Conservation (phyloP, 345 rosid species). For the Brassica cretica region DNA sequence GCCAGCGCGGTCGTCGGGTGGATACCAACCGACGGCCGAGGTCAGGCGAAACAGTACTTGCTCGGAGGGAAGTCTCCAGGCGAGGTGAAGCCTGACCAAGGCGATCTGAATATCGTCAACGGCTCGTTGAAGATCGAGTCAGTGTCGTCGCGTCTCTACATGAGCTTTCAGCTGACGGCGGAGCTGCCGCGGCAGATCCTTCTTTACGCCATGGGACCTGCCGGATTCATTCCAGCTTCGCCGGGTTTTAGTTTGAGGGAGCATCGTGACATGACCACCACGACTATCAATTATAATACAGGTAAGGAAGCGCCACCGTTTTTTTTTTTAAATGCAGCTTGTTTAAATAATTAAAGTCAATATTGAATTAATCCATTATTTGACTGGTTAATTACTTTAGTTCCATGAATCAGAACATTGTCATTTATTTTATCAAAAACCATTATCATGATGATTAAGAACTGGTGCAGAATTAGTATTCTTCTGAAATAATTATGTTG, state of each 20-base stretch:
- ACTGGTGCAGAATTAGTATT: background rate
- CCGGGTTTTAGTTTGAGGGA: constrained; percentile 46
- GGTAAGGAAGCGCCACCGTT: constrained; percentile 40
- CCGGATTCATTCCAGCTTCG: constrained; percentile 48
- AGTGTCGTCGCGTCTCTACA: constrained; percentile 54
- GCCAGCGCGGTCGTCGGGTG: constrained; percentile 85
- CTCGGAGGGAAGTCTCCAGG: constrained; percentile 46
- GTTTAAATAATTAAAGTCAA: constrained; percentile 16
- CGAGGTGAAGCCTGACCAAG: constrained; percentile 57
- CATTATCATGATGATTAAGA: constrained; percentile 1
- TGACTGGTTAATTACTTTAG: constrained; percentile 1
- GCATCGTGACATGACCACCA: constrained; percentile 55
- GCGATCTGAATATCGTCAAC: constrained; percentile 44
- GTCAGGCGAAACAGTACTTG: constrained; percentile 48
- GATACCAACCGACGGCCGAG: constrained; percentile 43
- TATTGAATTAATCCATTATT: constrained; percentile 13
- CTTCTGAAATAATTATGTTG: background rate
- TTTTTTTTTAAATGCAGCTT: background rate
- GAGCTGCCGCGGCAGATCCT: constrained; percentile 45
- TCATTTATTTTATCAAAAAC: background rate
- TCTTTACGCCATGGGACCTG: constrained; percentile 64
- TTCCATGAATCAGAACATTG: background rate
- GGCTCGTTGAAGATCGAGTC: constrained; percentile 45
- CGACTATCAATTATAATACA: constrained; percentile 56
- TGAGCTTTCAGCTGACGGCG: constrained; percentile 64